Conservation (phyloP, 2,329 filamentous ascomycete species). For the Botrytis medusae region DNA sequence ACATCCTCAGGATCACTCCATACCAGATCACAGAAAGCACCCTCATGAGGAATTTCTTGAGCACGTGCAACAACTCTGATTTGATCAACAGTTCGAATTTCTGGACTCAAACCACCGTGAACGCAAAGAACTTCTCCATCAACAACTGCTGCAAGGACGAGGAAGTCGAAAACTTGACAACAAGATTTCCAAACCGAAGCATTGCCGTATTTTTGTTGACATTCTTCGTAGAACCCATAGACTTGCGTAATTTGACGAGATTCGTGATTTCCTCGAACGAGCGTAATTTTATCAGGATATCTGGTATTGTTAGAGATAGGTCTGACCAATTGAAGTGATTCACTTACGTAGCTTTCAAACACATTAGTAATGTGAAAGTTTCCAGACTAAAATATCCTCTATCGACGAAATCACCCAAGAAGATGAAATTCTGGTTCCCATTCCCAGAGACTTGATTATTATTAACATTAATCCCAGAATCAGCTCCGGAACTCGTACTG, state of each 20-base stretch:
- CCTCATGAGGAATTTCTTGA: conserved; percentile 75
- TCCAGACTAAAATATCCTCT: conserved; percentile 73
- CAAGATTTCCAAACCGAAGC: conserved; percentile 78
- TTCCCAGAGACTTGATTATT: conserved; percentile 47
- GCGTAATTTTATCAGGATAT: conserved; percentile 70
- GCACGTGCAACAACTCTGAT: conserved; percentile 72
- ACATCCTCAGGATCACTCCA: conserved; percentile 75
- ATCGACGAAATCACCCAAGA: conserved; percentile 73
- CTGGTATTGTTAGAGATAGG: conserved; percentile 42
- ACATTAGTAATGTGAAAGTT: conserved; percentile 71
- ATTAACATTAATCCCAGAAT: conserved; percentile 41
- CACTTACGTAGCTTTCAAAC: conserved; percentile 67
- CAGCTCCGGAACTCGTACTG: conserved; percentile 43
- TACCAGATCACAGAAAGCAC: conserved; percentile 73
- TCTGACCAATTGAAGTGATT: neutral
- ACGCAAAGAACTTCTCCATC: conserved; percentile 74
- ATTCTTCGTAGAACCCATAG: conserved; percentile 78
- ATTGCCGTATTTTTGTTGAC: conserved; percentile 74
- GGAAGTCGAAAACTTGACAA: conserved; percentile 76
- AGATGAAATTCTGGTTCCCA: conserved; percentile 68
- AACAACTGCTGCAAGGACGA: conserved; percentile 71
- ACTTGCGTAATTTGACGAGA: conserved; percentile 76
- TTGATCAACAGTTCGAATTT: conserved; percentile 73
- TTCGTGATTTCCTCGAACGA: conserved; percentile 74
- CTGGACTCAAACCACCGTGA: conserved; percentile 69